phyloP scores from a whole-genome alignment of 805 yeast species.

The Candida maesae region DNA sequence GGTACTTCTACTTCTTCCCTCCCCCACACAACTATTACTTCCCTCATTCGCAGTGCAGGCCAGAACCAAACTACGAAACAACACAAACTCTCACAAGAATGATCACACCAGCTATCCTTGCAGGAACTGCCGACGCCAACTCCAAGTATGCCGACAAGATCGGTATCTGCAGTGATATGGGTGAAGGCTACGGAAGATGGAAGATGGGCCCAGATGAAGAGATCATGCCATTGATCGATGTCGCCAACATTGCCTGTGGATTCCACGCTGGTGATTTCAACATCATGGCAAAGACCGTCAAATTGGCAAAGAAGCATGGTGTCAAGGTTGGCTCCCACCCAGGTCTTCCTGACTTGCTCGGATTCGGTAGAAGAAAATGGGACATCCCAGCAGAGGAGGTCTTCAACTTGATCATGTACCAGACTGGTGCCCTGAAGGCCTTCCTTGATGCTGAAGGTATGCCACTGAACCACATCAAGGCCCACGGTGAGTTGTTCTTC shows the following conservation, averaged over 20 bases:
- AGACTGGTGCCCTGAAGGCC: not conserved
- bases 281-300: constrained; percentile 1
- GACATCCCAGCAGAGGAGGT: constrained; percentile 1
- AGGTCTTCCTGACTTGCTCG: not conserved
- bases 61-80: too few species aligned
- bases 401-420: constrained; percentile 1
- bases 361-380: constrained; percentile 1
- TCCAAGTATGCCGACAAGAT: not conserved
- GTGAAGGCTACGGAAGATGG: not conserved
- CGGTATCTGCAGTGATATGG: not conserved
- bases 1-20: too few species aligned
- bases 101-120: not conserved
- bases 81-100: too few species aligned
- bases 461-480: constrained; percentile 1
- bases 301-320: not conserved
- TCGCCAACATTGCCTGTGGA: not conserved
- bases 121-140: not conserved
- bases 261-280: constrained; percentile 1
- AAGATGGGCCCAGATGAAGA: constrained; percentile 1
- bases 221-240: not conserved
- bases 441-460: constrained; percentile 1
- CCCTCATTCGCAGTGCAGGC: too few species aligned
- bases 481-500: not conserved
- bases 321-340: constrained; percentile 1
- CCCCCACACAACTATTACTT: too few species aligned